Conservation (phyloP, 2,329 filamentous ascomycete species). For the Chaetomiaceae sp. region DNA sequence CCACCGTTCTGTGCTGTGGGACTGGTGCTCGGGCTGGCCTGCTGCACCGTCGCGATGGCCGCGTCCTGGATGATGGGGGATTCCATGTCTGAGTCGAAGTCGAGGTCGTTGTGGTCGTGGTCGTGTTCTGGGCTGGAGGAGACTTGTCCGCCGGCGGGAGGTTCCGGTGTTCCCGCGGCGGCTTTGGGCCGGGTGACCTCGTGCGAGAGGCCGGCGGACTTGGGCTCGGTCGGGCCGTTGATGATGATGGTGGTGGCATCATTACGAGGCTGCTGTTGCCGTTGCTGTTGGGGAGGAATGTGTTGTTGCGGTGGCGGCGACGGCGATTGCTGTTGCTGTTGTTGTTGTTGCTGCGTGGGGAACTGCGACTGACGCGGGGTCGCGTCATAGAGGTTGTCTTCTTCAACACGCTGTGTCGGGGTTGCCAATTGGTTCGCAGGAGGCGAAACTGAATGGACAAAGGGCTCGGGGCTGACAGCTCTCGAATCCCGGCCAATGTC, state of each 20-base stretch:
- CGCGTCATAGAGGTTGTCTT: conserved; percentile 34
- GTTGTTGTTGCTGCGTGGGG: conserved; percentile 11
- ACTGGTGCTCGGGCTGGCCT: conserved; percentile 13
- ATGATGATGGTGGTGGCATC: conserved; percentile 5
- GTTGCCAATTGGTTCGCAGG: conserved; percentile 15
- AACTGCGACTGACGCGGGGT: conserved; percentile 30
- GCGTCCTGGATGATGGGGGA: conserved; percentile 16
- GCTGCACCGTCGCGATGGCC: conserved; percentile 13
- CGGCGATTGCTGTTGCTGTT: background rate
- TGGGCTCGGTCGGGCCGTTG: conserved; percentile 14
- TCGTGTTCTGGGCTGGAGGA: background rate
- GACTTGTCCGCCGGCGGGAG: too few species aligned
- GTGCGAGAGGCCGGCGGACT: conserved; percentile 17
- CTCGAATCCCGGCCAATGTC: background rate
- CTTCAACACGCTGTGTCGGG: conserved; percentile 19
- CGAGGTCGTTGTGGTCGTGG: background rate
- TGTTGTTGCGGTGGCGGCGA: background rate
- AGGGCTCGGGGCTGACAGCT: conserved; percentile 25
- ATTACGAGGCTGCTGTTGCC: background rate
- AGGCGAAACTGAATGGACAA: background rate
- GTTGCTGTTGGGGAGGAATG: conserved; percentile 5
- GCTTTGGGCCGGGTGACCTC: conserved; percentile 7
- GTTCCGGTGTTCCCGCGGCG: too few species aligned
- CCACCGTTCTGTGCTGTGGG: conserved; percentile 22
- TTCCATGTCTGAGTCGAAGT: conserved; percentile 17